phyloP scores from a whole-genome alignment of 257 asterid species.

The Nicotiana benthamiana region DNA sequence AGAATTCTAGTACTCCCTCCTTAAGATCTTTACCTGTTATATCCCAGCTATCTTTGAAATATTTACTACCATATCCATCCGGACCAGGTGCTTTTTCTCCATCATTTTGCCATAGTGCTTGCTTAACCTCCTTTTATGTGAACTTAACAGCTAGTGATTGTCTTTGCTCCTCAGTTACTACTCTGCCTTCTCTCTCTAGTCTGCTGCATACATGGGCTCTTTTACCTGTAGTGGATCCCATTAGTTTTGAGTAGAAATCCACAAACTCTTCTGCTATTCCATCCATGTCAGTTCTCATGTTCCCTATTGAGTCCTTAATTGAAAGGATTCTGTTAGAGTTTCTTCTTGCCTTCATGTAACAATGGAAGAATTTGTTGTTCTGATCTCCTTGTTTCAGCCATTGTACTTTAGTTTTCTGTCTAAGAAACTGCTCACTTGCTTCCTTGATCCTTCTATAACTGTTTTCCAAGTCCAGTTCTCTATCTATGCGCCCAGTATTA shows the following conservation, averaged over 20 bases:
- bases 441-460: not conserved
- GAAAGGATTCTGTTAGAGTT: not conserved
- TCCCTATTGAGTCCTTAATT: not conserved
- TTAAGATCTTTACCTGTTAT: no score
- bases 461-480: not conserved
- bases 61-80: not conserved
- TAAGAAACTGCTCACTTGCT: not conserved
- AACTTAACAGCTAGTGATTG: no score
- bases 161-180: not conserved
- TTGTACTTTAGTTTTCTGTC: not conserved
- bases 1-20: not conserved
- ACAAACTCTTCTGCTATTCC: not conserved
- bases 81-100: not conserved
- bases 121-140: not conserved
- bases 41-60: not conserved
- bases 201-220: not conserved
- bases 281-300: not conserved
- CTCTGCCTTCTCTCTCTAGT: not conserved
- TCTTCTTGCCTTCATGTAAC: not conserved
- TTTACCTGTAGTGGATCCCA: not conserved
- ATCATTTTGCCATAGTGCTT: not conserved
- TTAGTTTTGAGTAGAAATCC: not conserved
- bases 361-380: not conserved
- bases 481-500: no score
- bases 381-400: not conserved